Conservation (phyloP, 148 eudicot species). For the Rhododendron vialii region DNA sequence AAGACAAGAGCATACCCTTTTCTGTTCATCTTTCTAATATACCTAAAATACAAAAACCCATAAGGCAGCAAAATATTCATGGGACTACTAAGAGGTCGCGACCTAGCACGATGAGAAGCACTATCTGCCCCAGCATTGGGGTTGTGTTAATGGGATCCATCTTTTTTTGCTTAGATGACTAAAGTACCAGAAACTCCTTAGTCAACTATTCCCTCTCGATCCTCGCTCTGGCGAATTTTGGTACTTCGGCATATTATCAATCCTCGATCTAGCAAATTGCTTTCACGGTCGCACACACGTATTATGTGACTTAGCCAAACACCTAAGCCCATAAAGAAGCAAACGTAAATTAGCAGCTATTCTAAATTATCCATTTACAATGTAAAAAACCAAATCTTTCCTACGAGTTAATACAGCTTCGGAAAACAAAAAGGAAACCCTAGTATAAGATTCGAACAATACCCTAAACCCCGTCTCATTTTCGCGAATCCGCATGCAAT, state of each 20-base stretch:
- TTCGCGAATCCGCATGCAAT: slow-evolving; percentile 78
- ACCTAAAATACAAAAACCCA: neutral
- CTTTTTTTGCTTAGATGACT: neutral
- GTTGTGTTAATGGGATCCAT: neutral
- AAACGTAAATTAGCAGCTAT: neutral
- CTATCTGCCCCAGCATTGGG: neutral
- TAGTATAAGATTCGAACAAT: slow-evolving; percentile 6
- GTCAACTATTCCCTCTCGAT: neutral
- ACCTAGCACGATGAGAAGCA: neutral
- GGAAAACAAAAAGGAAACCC: neutral
- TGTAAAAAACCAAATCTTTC: neutral
- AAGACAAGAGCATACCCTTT: neutral
- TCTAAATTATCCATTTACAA: neutral
- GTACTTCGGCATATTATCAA: neutral
- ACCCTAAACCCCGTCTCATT: slow-evolving; percentile 83
- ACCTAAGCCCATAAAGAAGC: neutral
- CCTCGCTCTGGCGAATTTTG: neutral
- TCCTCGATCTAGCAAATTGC: neutral
- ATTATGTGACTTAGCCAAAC: neutral
- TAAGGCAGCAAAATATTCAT: neutral
- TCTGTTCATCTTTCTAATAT: neutral
- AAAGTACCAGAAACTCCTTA: neutral
- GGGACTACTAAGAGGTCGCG: neutral
- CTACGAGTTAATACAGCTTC: neutral
- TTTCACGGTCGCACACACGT: neutral